These are phyloP conservation scores for Sodiomyces alkalinus DNA, from an alignment of 2,329 filamentous ascomycete genomes.

Conservation along the genomic window DNA sequence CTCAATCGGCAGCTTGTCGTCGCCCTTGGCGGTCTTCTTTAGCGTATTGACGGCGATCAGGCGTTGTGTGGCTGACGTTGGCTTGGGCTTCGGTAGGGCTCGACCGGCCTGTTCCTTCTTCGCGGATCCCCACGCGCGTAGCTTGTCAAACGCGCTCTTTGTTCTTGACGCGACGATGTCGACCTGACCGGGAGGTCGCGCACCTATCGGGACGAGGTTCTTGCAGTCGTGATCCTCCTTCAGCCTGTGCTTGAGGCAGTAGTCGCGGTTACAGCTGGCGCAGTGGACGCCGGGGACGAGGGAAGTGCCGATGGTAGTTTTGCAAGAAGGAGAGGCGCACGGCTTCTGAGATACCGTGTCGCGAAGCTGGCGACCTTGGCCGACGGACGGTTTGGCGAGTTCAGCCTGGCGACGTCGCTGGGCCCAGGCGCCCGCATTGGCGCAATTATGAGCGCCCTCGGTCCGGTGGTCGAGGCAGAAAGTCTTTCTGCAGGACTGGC, in stretches of 20 bases:
- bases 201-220: slow-evolving; percentile 49
- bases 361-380: slow-evolving; percentile 36
- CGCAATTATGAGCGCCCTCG: slow-evolving; percentile 63
- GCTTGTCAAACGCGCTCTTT: slow-evolving; percentile 56
- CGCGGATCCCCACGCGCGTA: slow-evolving; percentile 66
- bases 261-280: slow-evolving; percentile 52
- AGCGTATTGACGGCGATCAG: slow-evolving; percentile 58
- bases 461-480: slow-evolving; percentile 91
- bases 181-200: slow-evolving; percentile 24
- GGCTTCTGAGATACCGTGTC: slow-evolving; percentile 47
- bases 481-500: slow-evolving; percentile 71
- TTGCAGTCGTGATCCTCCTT: slow-evolving; percentile 73
- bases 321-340: slow-evolving; percentile 52
- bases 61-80: slow-evolving; percentile 46
- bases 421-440: slow-evolving; percentile 46
- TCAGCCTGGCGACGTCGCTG: slow-evolving; percentile 38
- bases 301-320: slow-evolving; percentile 54
- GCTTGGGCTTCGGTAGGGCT: slow-evolving; percentile 46
- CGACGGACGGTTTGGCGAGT: slow-evolving; percentile 35
- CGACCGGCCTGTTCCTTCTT: slow-evolving; percentile 50
- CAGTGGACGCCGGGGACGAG: slow-evolving; percentile 58
- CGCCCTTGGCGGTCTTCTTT: slow-evolving; percentile 82
- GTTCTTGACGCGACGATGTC: slow-evolving; percentile 48
- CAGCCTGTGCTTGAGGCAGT: slow-evolving; percentile 65
- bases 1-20: slow-evolving; percentile 62